phyloP scores from a whole-genome alignment of 768 basidiomycete genomes.

The Leucocoprinus leucothites region DNA sequence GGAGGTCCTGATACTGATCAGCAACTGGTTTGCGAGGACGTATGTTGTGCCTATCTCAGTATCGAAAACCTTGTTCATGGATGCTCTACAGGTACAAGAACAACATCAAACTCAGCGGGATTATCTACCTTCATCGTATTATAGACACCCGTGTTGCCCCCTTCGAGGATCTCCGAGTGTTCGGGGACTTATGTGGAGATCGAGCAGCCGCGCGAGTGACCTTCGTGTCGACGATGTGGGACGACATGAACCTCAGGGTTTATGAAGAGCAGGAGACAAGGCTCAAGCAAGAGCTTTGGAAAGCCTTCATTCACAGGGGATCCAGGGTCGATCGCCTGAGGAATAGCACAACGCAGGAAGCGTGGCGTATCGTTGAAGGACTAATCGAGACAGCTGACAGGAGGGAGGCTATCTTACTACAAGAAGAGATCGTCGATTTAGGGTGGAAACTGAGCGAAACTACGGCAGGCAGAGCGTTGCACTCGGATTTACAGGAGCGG shows the following conservation, averaged over 20 bases:
- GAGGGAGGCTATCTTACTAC: slow-evolving; percentile 21
- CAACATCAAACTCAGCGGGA: slow-evolving; percentile 24
- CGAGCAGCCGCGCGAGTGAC: slow-evolving; percentile 25
- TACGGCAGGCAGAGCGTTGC: slow-evolving; percentile 25
- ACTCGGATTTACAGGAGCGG: slow-evolving; percentile 21
- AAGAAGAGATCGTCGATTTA: slow-evolving; percentile 29
- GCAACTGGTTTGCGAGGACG: slow-evolving; percentile 18
- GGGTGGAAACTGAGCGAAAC: slow-evolving; percentile 25
- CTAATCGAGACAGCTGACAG: slow-evolving; percentile 13
- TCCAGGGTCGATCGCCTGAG: slow-evolving; percentile 23
- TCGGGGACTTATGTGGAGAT: slow-evolving; percentile 25
- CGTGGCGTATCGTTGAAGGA: slow-evolving; percentile 24
- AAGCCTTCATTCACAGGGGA: slow-evolving; percentile 21
- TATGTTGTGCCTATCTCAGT: not conserved
- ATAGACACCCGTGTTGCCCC: slow-evolving; percentile 33
- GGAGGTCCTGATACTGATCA: slow-evolving; percentile 21
- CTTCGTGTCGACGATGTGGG: slow-evolving; percentile 39
- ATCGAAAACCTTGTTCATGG: not conserved
- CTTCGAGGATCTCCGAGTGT: slow-evolving; percentile 29
- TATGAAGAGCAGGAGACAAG: slow-evolving; percentile 25
- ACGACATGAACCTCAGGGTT: slow-evolving; percentile 18
- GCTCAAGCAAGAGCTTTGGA: slow-evolving; percentile 27
- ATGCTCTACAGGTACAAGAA: slow-evolving; percentile 20
- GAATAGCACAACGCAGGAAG: slow-evolving; percentile 16
- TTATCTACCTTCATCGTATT: slow-evolving; percentile 40